Conservation (phyloP, 768 basidiomycete genomes). For the Lanmaoa rubissima region DNA sequence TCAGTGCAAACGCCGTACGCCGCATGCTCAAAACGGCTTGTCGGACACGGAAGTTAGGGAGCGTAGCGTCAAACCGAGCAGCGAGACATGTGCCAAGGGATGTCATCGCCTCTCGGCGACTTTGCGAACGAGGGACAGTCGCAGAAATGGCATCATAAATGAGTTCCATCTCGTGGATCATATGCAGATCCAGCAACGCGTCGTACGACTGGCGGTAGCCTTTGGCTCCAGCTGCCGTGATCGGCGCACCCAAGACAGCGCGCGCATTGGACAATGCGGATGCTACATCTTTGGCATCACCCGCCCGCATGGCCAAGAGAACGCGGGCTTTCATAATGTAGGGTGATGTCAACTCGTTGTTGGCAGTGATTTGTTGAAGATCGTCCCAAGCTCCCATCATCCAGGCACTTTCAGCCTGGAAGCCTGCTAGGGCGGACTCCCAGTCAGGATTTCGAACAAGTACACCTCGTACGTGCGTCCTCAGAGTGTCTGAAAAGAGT, state of each 20-base stretch:
- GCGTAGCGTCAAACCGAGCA: constrained; percentile 67
- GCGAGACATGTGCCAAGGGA: constrained; percentile 42
- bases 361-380: constrained; percentile 59
- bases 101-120: constrained; percentile 41
- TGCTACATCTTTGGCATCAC: constrained; percentile 44
- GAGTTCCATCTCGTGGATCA: constrained; percentile 81
- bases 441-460: constrained; percentile 83
- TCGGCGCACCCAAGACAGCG: constrained; percentile 69
- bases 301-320: constrained; percentile 72
- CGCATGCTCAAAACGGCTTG: constrained; percentile 91
- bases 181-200: constrained; percentile 78
- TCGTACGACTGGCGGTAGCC: constrained; percentile 89
- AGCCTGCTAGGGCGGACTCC: constrained; percentile 72
- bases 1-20: constrained; percentile 74
- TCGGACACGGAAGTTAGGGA: constrained; percentile 84
- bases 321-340: constrained; percentile 75
- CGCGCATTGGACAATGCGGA: constrained; percentile 64
- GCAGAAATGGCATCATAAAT: constrained; percentile 47
- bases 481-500: constrained; percentile 71
- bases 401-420: constrained; percentile 93
- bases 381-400: constrained; percentile 94
- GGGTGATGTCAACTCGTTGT: constrained; percentile 49
- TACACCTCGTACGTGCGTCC: constrained; percentile 92
- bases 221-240: constrained; percentile 74
- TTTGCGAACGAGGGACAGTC: constrained; percentile 41